A percentile compares a stretch with the other conserved stretches of the same genome.
These are phyloP conservation scores for Solanum piurae DNA, from an alignment of 257 asterid species.

Conservation along the genomic window DNA sequence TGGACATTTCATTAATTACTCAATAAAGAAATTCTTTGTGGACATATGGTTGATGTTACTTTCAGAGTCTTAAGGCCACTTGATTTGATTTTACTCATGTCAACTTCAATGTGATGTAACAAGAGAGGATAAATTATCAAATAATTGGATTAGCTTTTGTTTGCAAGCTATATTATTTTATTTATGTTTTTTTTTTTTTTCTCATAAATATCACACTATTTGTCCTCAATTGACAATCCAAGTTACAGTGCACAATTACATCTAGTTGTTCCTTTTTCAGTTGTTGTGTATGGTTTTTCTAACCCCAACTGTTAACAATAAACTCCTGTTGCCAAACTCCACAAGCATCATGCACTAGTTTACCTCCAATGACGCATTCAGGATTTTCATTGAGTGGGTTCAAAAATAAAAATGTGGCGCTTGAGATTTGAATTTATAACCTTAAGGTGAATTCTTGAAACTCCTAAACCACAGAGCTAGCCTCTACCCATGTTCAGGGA, in stretches of 20 bases:
- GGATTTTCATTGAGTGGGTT: too few relatives aligned
- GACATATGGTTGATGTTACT: not conserved
- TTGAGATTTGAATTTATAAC: too few relatives aligned
- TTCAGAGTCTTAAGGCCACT: not conserved
- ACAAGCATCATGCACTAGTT: too few relatives aligned
- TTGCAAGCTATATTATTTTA: not conserved
- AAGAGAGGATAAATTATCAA: not conserved
- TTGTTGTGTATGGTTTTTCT: too few relatives aligned
- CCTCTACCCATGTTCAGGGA: not conserved
- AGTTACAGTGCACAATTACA: not conserved
- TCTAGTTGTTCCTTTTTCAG: not conserved
- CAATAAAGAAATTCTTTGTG: not conserved
- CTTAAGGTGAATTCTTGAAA: not conserved
- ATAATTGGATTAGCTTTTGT: slow-evolving; percentile 7
- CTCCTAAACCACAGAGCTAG: not conserved
- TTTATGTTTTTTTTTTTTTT: not conserved
- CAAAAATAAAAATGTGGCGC: not conserved
- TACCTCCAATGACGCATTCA: too few relatives aligned
- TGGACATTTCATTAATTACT: not conserved
- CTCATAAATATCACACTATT: not conserved
- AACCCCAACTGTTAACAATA: too few relatives aligned
- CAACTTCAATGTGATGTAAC: slow-evolving; percentile 15
- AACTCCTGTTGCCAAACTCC: too few relatives aligned
- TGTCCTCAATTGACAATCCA: not conserved
- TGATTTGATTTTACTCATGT: slow-evolving; percentile 1